phyloP scores from a whole-genome alignment of 129 eudicot species.

The carrot (Daucus carota) region DH1_v3.0 NC_030384.2:9209001-9209500 shows the following conservation, averaged over 20 bases:
- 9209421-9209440: not conserved
- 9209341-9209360: not conserved
- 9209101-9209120: slow-evolving; percentile 3
- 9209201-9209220: not conserved
- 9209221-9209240: not conserved
- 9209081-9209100: slow-evolving; percentile 5
- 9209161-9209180: not conserved
- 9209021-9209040: slow-evolving; percentile 21
- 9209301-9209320: too few species aligned
- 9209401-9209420: not conserved
- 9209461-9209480: too few species aligned
- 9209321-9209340: not conserved
- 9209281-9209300: not conserved
- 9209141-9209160: not conserved
- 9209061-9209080: slow-evolving; percentile 5
- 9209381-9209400: not conserved
- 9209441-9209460: too few species aligned
- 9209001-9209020: slow-evolving; percentile 59
- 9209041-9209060: slow-evolving; percentile 2
- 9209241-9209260: not conserved
- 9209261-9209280: not conserved
- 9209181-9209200: not conserved
- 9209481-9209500: too few species aligned
- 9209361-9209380: not conserved
- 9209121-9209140: not conserved